Base-by-base conservation (phyloP, 805 yeast species). In the Kluyveromyces wickerhamii region DNA sequence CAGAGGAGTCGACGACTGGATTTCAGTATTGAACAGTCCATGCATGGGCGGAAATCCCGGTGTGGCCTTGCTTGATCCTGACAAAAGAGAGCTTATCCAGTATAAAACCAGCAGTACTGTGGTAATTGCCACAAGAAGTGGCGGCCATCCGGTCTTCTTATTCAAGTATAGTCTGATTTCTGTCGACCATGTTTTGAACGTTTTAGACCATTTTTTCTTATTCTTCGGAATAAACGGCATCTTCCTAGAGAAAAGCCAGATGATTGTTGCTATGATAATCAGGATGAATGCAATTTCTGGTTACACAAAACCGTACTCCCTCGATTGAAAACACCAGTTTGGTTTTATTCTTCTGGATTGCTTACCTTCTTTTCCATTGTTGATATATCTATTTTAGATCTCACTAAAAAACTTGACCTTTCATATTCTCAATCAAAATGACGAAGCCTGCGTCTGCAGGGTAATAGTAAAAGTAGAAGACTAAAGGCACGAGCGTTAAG, bases 1-100 rank as follows among this genome's bases (percentile, higher is more conserved):
- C 48, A 73, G 67, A 24, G 67, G 63, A 13, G 75, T 66, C 9
- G 63, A 57, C 11, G 79, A 70, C 14, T 62, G 65, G 18, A 75
- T 63, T 38, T 70, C 73, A 28, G 63, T 51, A 11, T 51, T 46
- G 45, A 65, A 68, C 24, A 63, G 52, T 0, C 77, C 76, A 47
- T 69, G 77, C 12, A 45, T 45, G 17, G 45, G 40, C 3, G 65
- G 62, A 25, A 52, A 47, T 25, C 29, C 36, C 13, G 39, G 19
- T 19, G 44, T 16, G n/a, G 31, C 24, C 3, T 39, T 35, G 8
- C 39, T 20, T 8, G 23, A 23, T 11, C 38, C 13, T 42, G 35
- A 21, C 29, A 36, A 32, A 42, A 49, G 9, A 45, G 32, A 42
- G n/a, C 45, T 38, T 26, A 51, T 39, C n/a, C 49, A 8, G 23